phyloP scores from a whole-genome alignment of 1,139 yeast genomes.

The Casaregolazyma suthepensis region DNA sequence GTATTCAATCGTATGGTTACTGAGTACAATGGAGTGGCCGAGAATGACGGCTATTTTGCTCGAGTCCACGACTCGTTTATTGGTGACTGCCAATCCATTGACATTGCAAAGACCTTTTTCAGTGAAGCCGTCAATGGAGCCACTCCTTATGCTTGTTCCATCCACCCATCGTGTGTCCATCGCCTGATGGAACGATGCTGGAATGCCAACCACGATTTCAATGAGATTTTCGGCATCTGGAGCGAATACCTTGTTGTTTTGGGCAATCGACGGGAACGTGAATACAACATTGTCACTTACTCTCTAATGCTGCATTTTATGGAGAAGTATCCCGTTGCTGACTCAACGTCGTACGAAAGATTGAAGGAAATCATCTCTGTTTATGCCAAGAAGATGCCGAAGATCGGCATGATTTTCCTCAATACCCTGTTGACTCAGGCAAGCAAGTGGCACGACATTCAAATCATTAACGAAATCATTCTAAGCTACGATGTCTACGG shows the following conservation, averaged over 20 bases:
- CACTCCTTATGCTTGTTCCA: slow-evolving; percentile 64
- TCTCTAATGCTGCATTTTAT: slow-evolving; percentile 65
- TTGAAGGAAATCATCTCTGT: slow-evolving; percentile 53
- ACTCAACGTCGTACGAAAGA: slow-evolving; percentile 50
- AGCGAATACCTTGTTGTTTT: slow-evolving; percentile 51
- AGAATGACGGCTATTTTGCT: slow-evolving; percentile 40
- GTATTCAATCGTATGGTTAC: slow-evolving; percentile 42
- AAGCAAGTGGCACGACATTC: slow-evolving; percentile 59
- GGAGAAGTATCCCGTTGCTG: slow-evolving; percentile 48
- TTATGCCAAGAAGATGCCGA: slow-evolving; percentile 51
- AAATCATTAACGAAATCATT: slow-evolving; percentile 58
- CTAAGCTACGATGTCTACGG: slow-evolving; percentile 55
- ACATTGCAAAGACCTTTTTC: slow-evolving; percentile 67
- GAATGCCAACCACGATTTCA: slow-evolving; percentile 50
- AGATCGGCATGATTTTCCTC: slow-evolving; percentile 65
- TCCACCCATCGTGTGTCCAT: slow-evolving; percentile 73
- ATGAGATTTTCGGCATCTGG: slow-evolving; percentile 61
- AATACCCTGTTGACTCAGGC: slow-evolving; percentile 69
- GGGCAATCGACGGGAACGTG: slow-evolving; percentile 44
- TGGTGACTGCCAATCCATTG: slow-evolving; percentile 71
- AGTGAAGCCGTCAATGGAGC: slow-evolving; percentile 60
- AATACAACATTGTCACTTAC: slow-evolving; percentile 62
- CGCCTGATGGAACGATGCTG: slow-evolving; percentile 60
- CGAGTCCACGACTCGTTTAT: slow-evolving; percentile 75
- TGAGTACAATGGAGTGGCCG: slow-evolving; percentile 25